These are phyloP conservation scores for Beauveria bassiana DNA, from an alignment of 2,329 filamentous ascomycete species.

Conservation along the genomic window DNA sequence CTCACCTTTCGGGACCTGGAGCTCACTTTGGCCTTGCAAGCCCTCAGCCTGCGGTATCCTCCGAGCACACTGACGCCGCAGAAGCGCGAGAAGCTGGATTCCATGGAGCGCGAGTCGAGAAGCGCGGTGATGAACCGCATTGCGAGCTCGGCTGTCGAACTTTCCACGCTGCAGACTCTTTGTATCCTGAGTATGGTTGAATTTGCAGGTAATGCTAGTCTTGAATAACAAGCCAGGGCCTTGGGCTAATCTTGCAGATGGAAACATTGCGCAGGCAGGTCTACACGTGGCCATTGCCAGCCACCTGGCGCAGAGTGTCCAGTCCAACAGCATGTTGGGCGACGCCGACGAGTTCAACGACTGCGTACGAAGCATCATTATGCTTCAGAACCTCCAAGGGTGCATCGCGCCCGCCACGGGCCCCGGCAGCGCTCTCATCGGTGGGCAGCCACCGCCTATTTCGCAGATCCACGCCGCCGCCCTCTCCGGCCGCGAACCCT, in stretches of 20 bases:
- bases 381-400: conserved; percentile 35
- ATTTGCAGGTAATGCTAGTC: conserved; percentile 25
- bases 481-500: not conserved
- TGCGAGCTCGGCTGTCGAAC: conserved; percentile 25
- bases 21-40: conserved; percentile 27
- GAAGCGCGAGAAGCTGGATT: conserved; percentile 10
- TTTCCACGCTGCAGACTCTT: conserved; percentile 31
- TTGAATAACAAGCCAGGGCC: not conserved
- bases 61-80: conserved; percentile 14
- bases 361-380: conserved; percentile 35
- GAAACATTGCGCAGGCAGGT: conserved; percentile 18
- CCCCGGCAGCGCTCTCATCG: conserved; percentile 4
- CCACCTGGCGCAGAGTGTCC: conserved; percentile 18
- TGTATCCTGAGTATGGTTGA: conserved; percentile 30
- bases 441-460: conserved; percentile 7
- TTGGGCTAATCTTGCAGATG: conserved; percentile 13
- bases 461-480: conserved; percentile 11
- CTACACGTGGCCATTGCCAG: conserved; percentile 18
- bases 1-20: conserved; percentile 29
- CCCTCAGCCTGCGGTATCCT: conserved; percentile 35
- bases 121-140: conserved; percentile 26
- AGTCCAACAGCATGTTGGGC: conserved; percentile 13
- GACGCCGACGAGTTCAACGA: conserved; percentile 17
- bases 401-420: conserved; percentile 12
- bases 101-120: conserved; percentile 14